Percentiles rank a stretch among this genome's conserved stretches.
phyloP scores from a whole-genome alignment of 495 filamentous ascomycete species.

The Penicillium cosmopolitanum region DNA sequence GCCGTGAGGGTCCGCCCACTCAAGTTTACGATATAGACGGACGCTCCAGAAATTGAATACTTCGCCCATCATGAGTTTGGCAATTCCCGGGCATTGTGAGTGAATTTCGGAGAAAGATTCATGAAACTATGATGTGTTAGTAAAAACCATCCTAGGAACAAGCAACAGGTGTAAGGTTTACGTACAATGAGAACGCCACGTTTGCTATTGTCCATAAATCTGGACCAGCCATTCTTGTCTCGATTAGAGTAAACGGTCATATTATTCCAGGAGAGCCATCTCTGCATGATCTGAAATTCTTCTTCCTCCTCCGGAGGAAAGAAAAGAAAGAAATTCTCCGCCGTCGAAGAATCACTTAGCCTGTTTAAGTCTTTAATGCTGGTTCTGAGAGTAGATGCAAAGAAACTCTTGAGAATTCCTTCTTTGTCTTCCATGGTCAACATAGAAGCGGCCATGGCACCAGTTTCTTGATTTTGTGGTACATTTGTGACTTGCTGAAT shows the following conservation, averaged over 20 bases:
- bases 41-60: constrained; percentile 42
- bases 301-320: constrained; percentile 31
- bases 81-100: constrained; percentile 31
- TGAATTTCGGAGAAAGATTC: constrained; percentile 37
- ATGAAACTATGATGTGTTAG: constrained; percentile 40
- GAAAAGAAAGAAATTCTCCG: constrained; percentile 44
- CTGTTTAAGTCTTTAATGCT: constrained; percentile 25
- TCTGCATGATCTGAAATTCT: constrained; percentile 34
- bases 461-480: not conserved
- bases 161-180: not conserved
- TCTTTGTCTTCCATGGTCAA: not conserved
- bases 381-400: constrained; percentile 14
- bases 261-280: constrained; percentile 32
- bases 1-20: constrained; percentile 14
- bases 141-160: not conserved
- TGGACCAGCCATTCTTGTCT: constrained; percentile 8
- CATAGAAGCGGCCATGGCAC: not conserved
- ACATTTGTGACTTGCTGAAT: not conserved
- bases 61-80: constrained; percentile 17
- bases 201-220: constrained; percentile 24
- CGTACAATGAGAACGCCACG: constrained; percentile 47
- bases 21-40: constrained; percentile 33
- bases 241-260: constrained; percentile 36
- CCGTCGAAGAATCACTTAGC: constrained; percentile 11
- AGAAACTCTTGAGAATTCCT: constrained; percentile 10